Base-by-base conservation (phyloP, 2,329 filamentous ascomycete species). In the Colletotrichum karsti region DNA sequence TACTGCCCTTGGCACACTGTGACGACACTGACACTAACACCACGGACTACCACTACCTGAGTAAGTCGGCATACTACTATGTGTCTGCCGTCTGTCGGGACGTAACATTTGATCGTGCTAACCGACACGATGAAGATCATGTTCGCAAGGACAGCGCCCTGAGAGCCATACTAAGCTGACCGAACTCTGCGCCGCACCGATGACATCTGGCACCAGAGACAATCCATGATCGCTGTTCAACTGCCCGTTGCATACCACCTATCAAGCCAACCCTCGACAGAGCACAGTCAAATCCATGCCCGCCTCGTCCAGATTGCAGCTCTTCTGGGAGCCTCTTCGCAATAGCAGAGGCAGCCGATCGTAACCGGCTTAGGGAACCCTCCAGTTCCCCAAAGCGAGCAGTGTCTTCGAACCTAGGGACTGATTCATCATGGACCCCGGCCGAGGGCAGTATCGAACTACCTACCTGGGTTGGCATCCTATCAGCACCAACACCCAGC, bases 161-260 rank as follows among this genome's bases (percentile, higher is more conserved):
- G 28, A 63, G 42, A 51, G 48, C 51, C 42, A 42, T 42, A 60
- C 28, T 63, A 42, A 28, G 51, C 51, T 18, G 15, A 39, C 18
- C 42, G 28, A 35, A 30, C 26, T 28, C 55, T 53, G 37, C 35
- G 28, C 42, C 55, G 26, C 55, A 60, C 62, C 53, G 28, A n/a
- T n/a, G n/a, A 33, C 24, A 12, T 22, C 18, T 41, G 44, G 26
- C 18, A 42, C n/a, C 39, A 35, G 20, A 42, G 44, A 30, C 44
- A 26, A 64, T 53, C 60, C 64, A 28, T 58, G 60, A 67, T 58
- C 64, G 64, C 53, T 58, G 64, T 51, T 28, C 18, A n/a, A 33
- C 22, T 30, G 13, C 13, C 22, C 24, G 18, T n/a, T 1, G 10
- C 37, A 41, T 39, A 10, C 28, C 30, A 48, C 48, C 26, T 12